phyloP scores from a whole-genome alignment of 495 filamentous ascomycete species.

The Penicillium longicatenatum region DNA sequence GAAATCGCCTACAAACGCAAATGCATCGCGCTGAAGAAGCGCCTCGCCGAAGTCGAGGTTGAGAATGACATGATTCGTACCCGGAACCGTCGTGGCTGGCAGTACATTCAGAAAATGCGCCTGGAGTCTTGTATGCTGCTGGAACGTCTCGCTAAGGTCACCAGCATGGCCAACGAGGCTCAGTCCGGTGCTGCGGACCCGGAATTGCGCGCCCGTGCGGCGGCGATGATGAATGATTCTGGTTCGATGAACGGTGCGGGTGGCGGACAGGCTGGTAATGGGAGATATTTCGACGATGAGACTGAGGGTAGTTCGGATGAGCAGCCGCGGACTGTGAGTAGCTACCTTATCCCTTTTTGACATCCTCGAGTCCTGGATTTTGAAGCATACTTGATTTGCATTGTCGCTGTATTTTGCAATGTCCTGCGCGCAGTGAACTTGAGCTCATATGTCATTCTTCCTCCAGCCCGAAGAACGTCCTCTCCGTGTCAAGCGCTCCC shows the following conservation, averaged over 20 bases:
- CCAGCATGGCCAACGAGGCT: constrained; percentile 64
- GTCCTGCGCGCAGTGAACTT: background rate
- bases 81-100: constrained; percentile 76
- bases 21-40: constrained; percentile 91
- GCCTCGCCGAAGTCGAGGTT: constrained; percentile 86
- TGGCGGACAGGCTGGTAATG: constrained; percentile 22
- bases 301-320: constrained; percentile 53
- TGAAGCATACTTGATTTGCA: background rate
- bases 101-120: constrained; percentile 86
- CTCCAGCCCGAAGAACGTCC: constrained; percentile 85
- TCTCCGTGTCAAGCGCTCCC: constrained; percentile 81
- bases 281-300: constrained; percentile 44
- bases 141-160: constrained; percentile 82
- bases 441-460: constrained; percentile 10
- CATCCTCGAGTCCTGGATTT: background rate
- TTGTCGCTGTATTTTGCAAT: background rate
- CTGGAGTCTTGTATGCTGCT: constrained; percentile 89
- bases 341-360: background rate
- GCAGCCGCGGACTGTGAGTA: constrained; percentile 48
- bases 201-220: constrained; percentile 38
- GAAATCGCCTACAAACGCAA: constrained; percentile 96
- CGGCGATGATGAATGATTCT: constrained; percentile 35
- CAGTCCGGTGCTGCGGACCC: constrained; percentile 36
- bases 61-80: constrained; percentile 79
- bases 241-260: constrained; percentile 27